Evolutionary conservation across 352 stramenopile species (phyloP).

Genomic region (Peronosclerospora sorghi): DNA sequence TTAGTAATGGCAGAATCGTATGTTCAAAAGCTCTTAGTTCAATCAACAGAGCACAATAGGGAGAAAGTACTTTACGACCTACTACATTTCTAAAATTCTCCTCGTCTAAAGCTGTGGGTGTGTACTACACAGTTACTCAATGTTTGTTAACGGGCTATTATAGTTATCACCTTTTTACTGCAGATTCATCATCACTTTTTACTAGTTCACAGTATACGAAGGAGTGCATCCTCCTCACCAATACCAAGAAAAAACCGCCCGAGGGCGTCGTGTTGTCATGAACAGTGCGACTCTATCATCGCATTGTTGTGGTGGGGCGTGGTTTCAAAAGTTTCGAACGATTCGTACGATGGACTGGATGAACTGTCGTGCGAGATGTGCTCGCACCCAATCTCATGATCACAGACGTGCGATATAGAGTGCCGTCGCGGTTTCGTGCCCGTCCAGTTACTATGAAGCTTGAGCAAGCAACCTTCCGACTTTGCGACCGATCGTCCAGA

Average conservation of each 20-base stretch:
- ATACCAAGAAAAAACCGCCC: slow-evolving; percentile 1
- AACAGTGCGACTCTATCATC: slow-evolving; percentile 17
- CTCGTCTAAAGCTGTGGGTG: too few relatives aligned
- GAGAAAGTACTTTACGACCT: too few relatives aligned
- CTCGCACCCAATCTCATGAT: slow-evolving; percentile 19
- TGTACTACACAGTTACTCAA: too few relatives aligned
- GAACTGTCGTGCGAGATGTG: slow-evolving; percentile 31
- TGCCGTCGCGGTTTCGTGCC: slow-evolving; percentile 31
- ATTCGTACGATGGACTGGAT: slow-evolving; percentile 18
- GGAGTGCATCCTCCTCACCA: too few relatives aligned
- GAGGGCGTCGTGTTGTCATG: slow-evolving; percentile 17
- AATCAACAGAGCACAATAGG: too few relatives aligned
- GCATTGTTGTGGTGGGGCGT: slow-evolving; percentile 13
- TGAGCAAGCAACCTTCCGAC: slow-evolving; percentile 22
- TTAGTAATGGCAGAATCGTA: too few relatives aligned
- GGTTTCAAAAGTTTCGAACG: slow-evolving; percentile 11
- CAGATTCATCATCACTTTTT: too few relatives aligned
- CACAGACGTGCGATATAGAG: slow-evolving; percentile 33
- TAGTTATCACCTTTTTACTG: too few relatives aligned
- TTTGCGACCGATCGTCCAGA: slow-evolving; percentile 3
- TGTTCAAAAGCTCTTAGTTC: too few relatives aligned
- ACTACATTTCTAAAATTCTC: too few relatives aligned
- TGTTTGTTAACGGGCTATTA: too few relatives aligned
- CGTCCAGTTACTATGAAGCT: slow-evolving; percentile 25
- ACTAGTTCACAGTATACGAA: too few relatives aligned